Conservation (phyloP, 2,329 filamentous ascomycete genomes). For the Cercospora zeina region DNA sequence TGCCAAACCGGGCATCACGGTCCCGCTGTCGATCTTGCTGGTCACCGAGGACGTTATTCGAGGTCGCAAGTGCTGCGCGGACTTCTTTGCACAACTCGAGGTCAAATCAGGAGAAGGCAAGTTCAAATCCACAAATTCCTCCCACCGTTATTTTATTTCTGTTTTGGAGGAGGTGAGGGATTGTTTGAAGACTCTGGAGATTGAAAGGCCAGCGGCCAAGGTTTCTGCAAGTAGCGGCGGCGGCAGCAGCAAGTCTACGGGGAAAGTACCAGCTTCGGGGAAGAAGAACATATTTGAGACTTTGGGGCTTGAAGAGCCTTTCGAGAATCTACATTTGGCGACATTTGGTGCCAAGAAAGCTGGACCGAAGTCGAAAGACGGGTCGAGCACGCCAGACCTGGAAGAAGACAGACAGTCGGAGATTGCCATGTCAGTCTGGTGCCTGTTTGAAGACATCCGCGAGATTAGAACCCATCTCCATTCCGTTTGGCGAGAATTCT, state of each 20-base stretch:
- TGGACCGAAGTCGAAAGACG: not conserved
- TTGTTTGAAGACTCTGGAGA: not conserved
- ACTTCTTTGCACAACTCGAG: not conserved
- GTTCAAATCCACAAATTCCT: not conserved
- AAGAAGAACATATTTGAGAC: conserved; percentile 4
- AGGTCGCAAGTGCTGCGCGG: not conserved
- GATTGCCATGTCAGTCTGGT: conserved; percentile 1
- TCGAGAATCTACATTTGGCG: not conserved
- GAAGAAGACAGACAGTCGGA: not conserved
- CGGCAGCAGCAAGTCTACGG: not conserved
- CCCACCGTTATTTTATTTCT: not conserved
- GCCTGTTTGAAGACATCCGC: conserved; percentile 8
- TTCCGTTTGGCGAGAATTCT: not conserved
- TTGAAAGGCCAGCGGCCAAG: not conserved
- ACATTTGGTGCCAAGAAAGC: not conserved
- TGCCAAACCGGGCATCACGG: not conserved
- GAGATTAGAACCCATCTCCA: not conserved
- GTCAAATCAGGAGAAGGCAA: not conserved
- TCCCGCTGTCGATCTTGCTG: not conserved
- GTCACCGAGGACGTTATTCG: not conserved
- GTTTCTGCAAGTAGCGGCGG: too few species aligned
- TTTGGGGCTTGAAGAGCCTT: conserved; percentile 4
- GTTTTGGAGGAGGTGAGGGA: not conserved
- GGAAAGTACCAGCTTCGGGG: not conserved
- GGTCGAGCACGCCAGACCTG: not conserved